A percentile compares a stretch with the other conserved stretches of the same genome.
Conservation (phyloP, 208 protist species). For the Acanthamoeba culbertsoni region DNA sequence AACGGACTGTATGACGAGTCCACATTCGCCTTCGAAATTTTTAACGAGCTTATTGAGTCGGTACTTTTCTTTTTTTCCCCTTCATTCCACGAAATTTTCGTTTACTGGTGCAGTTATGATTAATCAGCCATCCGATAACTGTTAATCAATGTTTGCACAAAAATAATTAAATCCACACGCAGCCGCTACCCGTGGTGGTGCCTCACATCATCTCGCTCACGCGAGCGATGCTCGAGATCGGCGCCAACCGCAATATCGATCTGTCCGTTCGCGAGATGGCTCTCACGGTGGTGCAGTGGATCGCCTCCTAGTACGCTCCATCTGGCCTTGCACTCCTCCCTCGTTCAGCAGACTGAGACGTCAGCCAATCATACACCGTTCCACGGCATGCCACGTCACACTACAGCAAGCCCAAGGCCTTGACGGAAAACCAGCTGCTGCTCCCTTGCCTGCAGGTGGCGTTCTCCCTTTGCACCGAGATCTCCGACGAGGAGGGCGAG, state of each 20-base stretch:
- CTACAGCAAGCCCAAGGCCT: constrained; percentile 47
- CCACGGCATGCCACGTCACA: not conserved
- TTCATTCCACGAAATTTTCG: no score
- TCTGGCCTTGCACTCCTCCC: no score
- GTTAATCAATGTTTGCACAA: no score
- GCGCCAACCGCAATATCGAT: constrained; percentile 45
- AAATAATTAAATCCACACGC: no score
- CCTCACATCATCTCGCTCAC: not conserved
- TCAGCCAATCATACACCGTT: not conserved
- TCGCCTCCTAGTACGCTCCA: constrained; percentile 4
- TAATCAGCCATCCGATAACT: no score
- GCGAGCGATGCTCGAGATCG: constrained; percentile 47
- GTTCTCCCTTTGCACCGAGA: constrained; percentile 59
- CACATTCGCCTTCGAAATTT: not conserved
- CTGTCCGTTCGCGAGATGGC: not conserved
- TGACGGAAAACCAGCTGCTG: constrained; percentile 45
- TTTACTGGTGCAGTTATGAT: no score
- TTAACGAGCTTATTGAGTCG: constrained; percentile 55
- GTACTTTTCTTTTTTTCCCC: not conserved
- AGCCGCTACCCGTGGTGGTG: constrained; percentile 11
- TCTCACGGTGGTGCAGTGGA: constrained; percentile 39
- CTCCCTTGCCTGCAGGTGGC: not conserved
- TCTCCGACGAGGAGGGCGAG: no score
- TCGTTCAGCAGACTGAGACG: not conserved
- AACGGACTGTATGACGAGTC: constrained; percentile 29